Evolutionary conservation across 2,329 filamentous ascomycete species (phyloP).

Genomic region (Curvularia lunata): DNA sequence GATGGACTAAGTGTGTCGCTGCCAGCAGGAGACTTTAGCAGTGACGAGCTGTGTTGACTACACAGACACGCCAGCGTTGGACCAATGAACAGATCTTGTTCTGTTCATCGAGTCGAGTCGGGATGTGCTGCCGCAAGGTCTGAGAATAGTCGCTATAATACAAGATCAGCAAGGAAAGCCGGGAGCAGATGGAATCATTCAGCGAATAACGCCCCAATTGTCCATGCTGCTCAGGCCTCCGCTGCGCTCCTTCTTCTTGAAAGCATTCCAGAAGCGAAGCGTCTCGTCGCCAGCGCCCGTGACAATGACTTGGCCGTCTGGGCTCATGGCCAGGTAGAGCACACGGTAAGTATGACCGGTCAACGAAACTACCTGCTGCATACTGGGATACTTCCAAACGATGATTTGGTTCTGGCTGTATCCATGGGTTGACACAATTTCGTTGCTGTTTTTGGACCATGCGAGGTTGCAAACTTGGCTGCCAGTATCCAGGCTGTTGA

Average conservation of each 20-base stretch:
- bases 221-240: constrained; percentile 64
- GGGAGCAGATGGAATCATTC: constrained; percentile 6
- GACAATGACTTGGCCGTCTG: constrained; percentile 90
- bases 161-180: constrained; percentile 8
- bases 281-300: constrained; percentile 98
- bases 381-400: constrained; percentile 98
- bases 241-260: constrained; percentile 78
- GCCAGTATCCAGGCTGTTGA: constrained; percentile 90
- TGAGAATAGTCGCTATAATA: constrained; percentile 8
- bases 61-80: constrained; percentile 9
- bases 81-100: background rate
- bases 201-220: constrained; percentile 84
- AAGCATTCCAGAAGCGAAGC: constrained; percentile 94
- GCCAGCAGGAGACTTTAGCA: background rate
- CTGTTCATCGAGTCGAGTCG: background rate
- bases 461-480: constrained; percentile 98
- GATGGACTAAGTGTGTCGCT: background rate
- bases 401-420: constrained; percentile 99
- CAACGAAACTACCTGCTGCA: constrained; percentile 94
- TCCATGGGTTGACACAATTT: constrained; percentile 95
- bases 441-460: constrained; percentile 97
- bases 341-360: constrained; percentile 98
- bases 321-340: constrained; percentile 95
- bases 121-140: background rate
- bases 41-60: constrained; percentile 8